Evolutionary conservation across 768 basidiomycete genomes (phyloP), one percentile per base, ranked within the genome.

Genomic region (Podaxis pistillaris): DNA sequence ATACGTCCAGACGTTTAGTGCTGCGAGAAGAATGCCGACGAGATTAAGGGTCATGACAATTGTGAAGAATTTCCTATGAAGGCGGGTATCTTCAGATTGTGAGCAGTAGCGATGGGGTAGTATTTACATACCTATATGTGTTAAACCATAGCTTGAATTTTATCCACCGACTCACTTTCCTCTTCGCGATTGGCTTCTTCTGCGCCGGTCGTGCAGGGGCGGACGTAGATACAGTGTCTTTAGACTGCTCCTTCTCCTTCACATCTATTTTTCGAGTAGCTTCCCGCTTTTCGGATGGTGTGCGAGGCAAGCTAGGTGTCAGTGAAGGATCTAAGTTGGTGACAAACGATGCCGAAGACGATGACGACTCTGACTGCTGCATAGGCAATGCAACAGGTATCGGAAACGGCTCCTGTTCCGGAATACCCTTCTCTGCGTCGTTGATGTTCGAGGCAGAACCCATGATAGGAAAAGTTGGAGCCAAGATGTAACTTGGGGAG

Each of bases 91-190:
- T 28, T 40, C 30, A 30, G 61, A 60, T 15, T 44, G 37, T 26
- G n/a, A 30, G 37, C 26, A 36, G 11, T 33, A 36, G 24, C 11
- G 26, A 19, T 46, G 13, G 17, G 44, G 26, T 19, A 19, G 19
- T 44, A 36, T 19, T 11, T 4, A 65, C 79, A 7, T 62, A 87
- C 90, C 89, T 79, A 69, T 93, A 93, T 0, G 86, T 87, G 68
- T 93, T 90, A 73, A 87, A 92, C 91, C 91, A 93, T 26, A 91
- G 73, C 60, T 81, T 81, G 71, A 86, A 85, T 52, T 79, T 73
- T 60, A 89, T 84, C 78, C 83, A 84, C 44, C 81, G 79, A 40
- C 82, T 81, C 73, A 75, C 70, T 80, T 75, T 68, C 64, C 65
- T 65, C 22, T 47, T 38, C 24, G 52, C 19, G 1, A 19, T 41